phyloP scores from a whole-genome alignment of 345 rosid species.

The Arabis hirsuta region DNA sequence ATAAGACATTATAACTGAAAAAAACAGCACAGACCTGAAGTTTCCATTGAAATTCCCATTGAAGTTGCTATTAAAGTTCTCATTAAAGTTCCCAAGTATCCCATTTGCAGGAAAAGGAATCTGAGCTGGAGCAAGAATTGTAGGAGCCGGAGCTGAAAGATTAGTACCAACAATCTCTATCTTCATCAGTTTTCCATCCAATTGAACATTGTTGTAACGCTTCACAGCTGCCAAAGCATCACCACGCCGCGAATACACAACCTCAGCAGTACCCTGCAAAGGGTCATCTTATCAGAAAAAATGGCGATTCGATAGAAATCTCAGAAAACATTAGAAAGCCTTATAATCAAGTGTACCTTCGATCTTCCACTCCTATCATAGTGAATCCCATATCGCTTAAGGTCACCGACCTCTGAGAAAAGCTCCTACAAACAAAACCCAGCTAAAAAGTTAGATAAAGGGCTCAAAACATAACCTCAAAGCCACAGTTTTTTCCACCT shows the following conservation, averaged over 20 bases:
- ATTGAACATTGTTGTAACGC: constrained; percentile 70
- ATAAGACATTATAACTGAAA: background rate
- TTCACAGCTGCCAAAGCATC: constrained; percentile 71
- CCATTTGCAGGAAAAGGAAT: constrained; percentile 45
- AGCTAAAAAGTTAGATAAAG: background rate
- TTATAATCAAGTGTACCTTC: constrained; percentile 51
- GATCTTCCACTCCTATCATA: constrained; percentile 81
- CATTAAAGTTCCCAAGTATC: constrained; percentile 47
- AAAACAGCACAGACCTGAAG: constrained; percentile 33
- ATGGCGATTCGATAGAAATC: background rate
- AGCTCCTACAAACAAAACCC: constrained; percentile 56
- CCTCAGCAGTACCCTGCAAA: constrained; percentile 72
- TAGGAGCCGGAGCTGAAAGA: constrained; percentile 39
- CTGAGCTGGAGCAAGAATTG: constrained; percentile 44
- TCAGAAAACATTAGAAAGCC: constrained; percentile 19
- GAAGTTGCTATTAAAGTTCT: constrained; percentile 27
- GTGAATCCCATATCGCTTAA: constrained; percentile 63
- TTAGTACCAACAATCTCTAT: constrained; percentile 67
- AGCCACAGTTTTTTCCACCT: background rate
- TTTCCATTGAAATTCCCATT: constrained; percentile 38
- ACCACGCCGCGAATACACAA: constrained; percentile 55
- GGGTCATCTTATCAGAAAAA: constrained; percentile 16
- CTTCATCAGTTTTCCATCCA: constrained; percentile 76
- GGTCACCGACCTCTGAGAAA: constrained; percentile 73
- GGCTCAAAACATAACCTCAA: background rate